Evolutionary conservation across 1,284 basidiomycete species (phyloP), one percentile per base, ranked within the genome.

Genomic region (Pseudozyma thailandica): DNA sequence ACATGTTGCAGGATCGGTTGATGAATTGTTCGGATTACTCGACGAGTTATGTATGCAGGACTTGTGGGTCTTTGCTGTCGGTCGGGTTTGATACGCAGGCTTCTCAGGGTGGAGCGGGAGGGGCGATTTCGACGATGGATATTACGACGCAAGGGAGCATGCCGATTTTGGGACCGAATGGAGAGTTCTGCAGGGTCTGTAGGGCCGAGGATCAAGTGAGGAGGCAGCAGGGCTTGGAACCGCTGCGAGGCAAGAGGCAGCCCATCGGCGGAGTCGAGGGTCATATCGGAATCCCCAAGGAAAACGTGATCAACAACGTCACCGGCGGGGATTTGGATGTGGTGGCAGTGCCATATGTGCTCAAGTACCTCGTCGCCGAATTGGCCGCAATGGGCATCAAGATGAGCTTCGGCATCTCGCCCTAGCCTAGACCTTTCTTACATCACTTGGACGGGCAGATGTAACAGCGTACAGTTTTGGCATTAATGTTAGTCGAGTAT

Each of bases 1-100:
- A 96, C 90, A 87, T 98, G 43, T 88, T 99, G 23, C 95, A 98
- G 86, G 96, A 99, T 84, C 88, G 96, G 53, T 86, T 99, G 81
- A 98, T 99, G 95, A 98, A 98, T 85, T 99, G 96, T 83, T 98
- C 95, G 38, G 96, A 99, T 85, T 98, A 98, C 84, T 96, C 94
- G 31, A 98, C 94, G 0, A 92, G 94, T 3, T 98, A 94, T 93
- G 93, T 98, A 13, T 99, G 96, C 85, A 88, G 96, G 52, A 91
- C 90, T 4, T 99, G 96, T 81, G 96, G 96, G 13, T 93, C 92
- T 75, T 87, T 99, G 61, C 93, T 98, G 74, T 94, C 94, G 21
- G 87, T 98, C 45, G 96, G 76, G 4, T 82, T 78, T 63, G 80
- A 82, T 43, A 59, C 42, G 16, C 37, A 33, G 21, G 35, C 47